Base-by-base conservation (phyloP, 2,329 filamentous ascomycete species). In the Lachnellula occidentalis region DNA sequence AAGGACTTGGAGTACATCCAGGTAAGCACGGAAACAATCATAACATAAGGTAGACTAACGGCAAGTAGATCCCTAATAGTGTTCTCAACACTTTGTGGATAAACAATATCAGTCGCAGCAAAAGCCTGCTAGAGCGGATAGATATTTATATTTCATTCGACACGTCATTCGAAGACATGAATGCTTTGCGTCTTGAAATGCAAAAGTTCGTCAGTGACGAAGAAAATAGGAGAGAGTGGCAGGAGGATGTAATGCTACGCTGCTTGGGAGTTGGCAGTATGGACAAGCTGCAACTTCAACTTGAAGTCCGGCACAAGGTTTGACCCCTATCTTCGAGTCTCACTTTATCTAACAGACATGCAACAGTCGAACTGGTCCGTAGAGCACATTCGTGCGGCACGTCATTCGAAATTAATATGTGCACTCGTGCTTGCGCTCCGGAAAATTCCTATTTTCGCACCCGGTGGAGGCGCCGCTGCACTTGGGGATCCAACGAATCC, bases 351-450 rank as follows among this genome's bases (percentile, higher is more conserved):
- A 11, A 31, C 36, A 15, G 8, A 39, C 4, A 6, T 17, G 2
- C 14, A 39, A 39, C 15, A 96, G 75, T 89, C 86, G 54, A 91
- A 91, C 73, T 91, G 87, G 87, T 82, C 88, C 61, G 88, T 95
- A 70, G 91, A 95, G 61, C 77, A 80, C 2, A 80, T 95, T 34
- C 86, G 90, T 42, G 84, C 85, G 14, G 80, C 86, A 6, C 84
- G 90, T 50, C 85, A 91, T 58, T 94, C 88, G 70, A 96, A 95
- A 72, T 95, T 96, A 74, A 94, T 96, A 83, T 95, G 90, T 67
- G 92, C 92, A 1, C 76, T 96, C 57, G 84, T 92, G 2, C 71
- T 90, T 8, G 89, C 91, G 1, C 74, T 96, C 57, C 88, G 89
- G 73, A 89, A 85, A 73, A 79, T 96, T 17, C 91, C 90, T 14